phyloP scores from a whole-genome alignment of 2,329 filamentous ascomycete genomes.

The Fusarium oligoseptatum region DNA sequence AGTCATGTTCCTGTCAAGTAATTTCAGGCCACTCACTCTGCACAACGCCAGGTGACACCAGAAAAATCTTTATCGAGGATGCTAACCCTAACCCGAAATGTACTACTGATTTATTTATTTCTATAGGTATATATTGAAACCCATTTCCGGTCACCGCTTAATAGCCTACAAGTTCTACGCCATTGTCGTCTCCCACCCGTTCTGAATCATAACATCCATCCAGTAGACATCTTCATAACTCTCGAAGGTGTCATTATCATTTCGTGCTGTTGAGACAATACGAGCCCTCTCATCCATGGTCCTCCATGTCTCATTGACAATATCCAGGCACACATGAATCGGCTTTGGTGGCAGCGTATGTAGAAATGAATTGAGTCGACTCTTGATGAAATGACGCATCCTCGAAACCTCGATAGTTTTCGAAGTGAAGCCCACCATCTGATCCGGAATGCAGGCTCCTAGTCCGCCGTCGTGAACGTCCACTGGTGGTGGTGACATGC shows the following conservation, averaged over 20 bases:
- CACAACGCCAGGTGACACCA: too few relatives aligned
- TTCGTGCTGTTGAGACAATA: neutral
- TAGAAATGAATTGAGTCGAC: conserved; percentile 1
- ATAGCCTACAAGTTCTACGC: conserved; percentile 3
- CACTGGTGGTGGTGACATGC: neutral
- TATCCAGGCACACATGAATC: neutral
- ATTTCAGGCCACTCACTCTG: neutral
- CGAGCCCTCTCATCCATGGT: conserved; percentile 22
- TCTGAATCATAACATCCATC: conserved; percentile 35
- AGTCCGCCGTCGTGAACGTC: neutral
- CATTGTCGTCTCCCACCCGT: conserved; percentile 33
- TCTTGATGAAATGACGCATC: conserved; percentile 7
- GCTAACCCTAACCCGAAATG: too few relatives aligned
- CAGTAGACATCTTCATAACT: conserved; percentile 21
- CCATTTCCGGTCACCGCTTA: too few relatives aligned
- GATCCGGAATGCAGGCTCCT: neutral
- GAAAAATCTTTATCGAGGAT: neutral
- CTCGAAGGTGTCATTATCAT: neutral
- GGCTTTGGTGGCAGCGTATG: conserved; percentile 1
- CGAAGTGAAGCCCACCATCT: neutral
- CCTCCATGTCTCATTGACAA: conserved; percentile 14
- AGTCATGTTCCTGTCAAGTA: neutral
- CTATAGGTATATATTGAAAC: too few relatives aligned
- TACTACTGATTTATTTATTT: too few relatives aligned
- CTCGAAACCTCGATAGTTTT: conserved; percentile 3